A percentile compares a stretch with the other conserved stretches of the same genome.
Conservation (phyloP, 768 basidiomycete genomes). For the Gloeopeniophorella convolvens region DNA sequence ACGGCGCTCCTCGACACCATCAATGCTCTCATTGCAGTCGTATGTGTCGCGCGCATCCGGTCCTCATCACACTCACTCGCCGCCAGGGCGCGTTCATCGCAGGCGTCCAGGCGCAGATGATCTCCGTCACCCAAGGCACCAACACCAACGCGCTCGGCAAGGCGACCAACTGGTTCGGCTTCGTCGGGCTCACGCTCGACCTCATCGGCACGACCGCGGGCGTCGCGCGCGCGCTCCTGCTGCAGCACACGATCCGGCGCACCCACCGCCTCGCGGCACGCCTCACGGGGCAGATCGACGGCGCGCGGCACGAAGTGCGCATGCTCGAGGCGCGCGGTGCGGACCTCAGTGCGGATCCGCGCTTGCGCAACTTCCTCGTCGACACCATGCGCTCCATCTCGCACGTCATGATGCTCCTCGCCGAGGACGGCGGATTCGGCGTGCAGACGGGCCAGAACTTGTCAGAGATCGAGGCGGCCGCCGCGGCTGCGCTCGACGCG, state of each 20-base stretch:
- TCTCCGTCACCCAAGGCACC: neutral
- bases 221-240: constrained; percentile 12
- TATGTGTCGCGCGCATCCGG: neutral
- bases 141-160: neutral
- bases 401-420: neutral
- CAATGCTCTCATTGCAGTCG: constrained; percentile 8
- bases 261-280: constrained; percentile 6
- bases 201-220: constrained; percentile 16
- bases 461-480: neutral
- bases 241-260: constrained; percentile 8
- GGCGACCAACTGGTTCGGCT: constrained; percentile 16
- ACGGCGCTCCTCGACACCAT: constrained; percentile 16
- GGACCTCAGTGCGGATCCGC: neutral
- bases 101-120: constrained; percentile 17
- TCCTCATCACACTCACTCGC: neutral
- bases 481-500: neutral
- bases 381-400: constrained; percentile 1
- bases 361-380: neutral
- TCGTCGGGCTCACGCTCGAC: constrained; percentile 20
- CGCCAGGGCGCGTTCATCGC: constrained; percentile 19
- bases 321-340: neutral
- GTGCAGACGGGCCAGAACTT: neutral
- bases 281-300: constrained; percentile 6
- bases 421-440: constrained; percentile 7
- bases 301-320: constrained; percentile 9